Evolutionary conservation across 176 grass and related monocot species (phyloP).

Genomic region (Triticum dicoccoides): DNA sequence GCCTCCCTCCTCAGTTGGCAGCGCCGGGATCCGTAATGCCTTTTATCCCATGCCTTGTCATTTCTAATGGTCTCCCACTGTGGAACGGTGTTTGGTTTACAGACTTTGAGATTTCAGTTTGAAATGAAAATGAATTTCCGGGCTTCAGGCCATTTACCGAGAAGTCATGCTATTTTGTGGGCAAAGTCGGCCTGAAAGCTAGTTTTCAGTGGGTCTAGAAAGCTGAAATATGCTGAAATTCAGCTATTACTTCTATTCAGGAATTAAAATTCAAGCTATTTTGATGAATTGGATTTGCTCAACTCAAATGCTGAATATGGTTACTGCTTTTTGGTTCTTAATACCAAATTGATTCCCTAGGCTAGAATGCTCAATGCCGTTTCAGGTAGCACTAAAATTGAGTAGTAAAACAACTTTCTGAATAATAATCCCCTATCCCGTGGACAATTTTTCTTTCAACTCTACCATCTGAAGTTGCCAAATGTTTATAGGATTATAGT

Average conservation of each 20-base stretch:
- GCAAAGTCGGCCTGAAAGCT: background rate
- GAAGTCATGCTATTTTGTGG: background rate
- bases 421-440: background rate
- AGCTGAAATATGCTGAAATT: background rate
- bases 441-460: background rate
- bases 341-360: background rate
- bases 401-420: background rate
- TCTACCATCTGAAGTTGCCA: background rate
- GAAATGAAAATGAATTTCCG: background rate
- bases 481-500: background rate
- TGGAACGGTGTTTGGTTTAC: background rate
- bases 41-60: constrained; percentile 8
- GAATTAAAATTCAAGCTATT: background rate
- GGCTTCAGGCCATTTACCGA: background rate
- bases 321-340: background rate
- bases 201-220: background rate
- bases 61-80: constrained; percentile 15
- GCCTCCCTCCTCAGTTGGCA: constrained; percentile 71
- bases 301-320: background rate
- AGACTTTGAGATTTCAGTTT: constrained; percentile 6
- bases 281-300: background rate
- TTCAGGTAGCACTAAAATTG: background rate
- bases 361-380: background rate
- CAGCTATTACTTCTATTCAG: background rate
- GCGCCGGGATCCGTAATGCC: constrained; percentile 94